Percentiles rank a stretch among this genome's conserved stretches.
Conservation (phyloP, 805 yeast species). For the Grigorovia humatica region DNA sequence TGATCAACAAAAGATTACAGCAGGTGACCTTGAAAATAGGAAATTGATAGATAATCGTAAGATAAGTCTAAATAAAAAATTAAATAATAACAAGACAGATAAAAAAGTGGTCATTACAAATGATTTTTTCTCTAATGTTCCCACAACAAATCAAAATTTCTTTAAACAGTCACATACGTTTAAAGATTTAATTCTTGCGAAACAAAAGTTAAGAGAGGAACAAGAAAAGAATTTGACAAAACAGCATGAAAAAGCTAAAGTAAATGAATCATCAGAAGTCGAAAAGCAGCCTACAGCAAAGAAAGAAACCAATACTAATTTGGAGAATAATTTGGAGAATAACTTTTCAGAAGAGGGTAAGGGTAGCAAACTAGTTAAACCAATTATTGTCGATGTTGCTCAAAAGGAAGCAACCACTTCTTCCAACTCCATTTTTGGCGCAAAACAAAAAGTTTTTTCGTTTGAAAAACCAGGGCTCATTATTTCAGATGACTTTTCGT, state of each 20-base stretch:
- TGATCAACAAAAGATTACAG: neutral
- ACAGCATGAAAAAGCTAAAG: neutral
- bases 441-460: neutral
- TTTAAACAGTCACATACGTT: slow-evolving; percentile 25
- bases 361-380: neutral
- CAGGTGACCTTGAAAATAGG: neutral
- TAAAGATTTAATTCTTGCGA: slow-evolving; percentile 17
- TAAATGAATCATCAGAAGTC: neutral
- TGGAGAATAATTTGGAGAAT: neutral
- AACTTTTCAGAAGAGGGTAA: neutral
- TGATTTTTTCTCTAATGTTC: neutral
- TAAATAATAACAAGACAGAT: neutral
- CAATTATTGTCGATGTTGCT: neutral
- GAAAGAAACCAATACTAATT: no score
- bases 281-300: no score
- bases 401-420: neutral
- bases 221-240: neutral
- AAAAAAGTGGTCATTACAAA: neutral
- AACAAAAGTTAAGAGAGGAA: slow-evolving; percentile 2
- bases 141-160: slow-evolving; percentile 6
- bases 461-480: neutral
- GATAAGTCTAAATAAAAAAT: neutral
- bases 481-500: slow-evolving; percentile 32
- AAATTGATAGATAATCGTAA: neutral
- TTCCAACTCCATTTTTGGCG: neutral